Evolutionary conservation across 805 yeast genomes (phyloP).

Genomic region (Torulaspora microellipsoides): DNA sequence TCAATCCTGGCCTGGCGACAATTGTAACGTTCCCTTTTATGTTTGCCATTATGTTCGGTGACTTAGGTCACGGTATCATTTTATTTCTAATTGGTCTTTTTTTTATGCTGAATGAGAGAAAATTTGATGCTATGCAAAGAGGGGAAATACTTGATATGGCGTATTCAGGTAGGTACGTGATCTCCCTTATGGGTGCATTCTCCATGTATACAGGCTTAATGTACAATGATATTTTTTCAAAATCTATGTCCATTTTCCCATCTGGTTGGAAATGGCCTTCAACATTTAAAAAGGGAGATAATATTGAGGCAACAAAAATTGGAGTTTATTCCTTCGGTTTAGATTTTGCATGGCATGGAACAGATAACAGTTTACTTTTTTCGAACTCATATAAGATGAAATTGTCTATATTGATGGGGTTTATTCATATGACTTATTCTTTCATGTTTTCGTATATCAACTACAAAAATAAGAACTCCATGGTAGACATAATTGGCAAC

Average conservation of each 20-base stretch:
- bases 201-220: conserved; percentile 93
- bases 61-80: conserved; percentile 90
- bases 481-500: conserved; percentile 83
- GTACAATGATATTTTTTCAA: conserved; percentile 91
- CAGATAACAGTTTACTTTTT: conserved; percentile 86
- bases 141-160: conserved; percentile 98
- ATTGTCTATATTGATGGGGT: conserved; percentile 90
- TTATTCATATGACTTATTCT: conserved; percentile 89
- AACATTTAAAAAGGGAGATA: conserved; percentile 61
- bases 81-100: conserved; percentile 66
- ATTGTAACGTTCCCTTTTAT: conserved; percentile 94
- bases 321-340: conserved; percentile 81
- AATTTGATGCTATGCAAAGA: conserved; percentile 61
- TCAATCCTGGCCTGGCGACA: conserved; percentile 94
- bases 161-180: conserved; percentile 83
- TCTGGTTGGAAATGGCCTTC: conserved; percentile 96
- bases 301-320: conserved; percentile 57
- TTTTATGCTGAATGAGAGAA: conserved; percentile 69
- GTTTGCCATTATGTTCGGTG: conserved; percentile 99
- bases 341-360: conserved; percentile 96
- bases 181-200: conserved; percentile 87
- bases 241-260: conserved; percentile 78
- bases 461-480: conserved; percentile 60
- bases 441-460: conserved; percentile 81
- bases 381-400: conserved; percentile 98